Conservation (phyloP, 2,329 filamentous ascomycete genomes). For the Arthroderma uncinatum region DNA sequence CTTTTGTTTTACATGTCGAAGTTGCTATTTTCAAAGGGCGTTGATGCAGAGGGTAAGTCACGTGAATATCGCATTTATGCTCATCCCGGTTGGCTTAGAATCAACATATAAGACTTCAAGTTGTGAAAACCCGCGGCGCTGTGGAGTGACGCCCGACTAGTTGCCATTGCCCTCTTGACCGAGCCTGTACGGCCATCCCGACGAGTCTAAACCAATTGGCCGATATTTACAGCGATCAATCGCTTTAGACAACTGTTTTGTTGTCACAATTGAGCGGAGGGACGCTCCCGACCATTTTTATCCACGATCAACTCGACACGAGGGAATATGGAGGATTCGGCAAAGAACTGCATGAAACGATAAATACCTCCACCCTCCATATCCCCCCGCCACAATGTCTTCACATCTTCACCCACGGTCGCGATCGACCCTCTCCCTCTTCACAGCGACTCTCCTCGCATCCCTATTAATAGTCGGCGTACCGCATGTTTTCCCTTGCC, state of each 20-base stretch:
- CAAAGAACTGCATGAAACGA: neutral
- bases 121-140: neutral
- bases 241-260: neutral
- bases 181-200: neutral
- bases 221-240: neutral
- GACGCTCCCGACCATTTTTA: neutral
- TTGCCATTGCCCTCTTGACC: neutral
- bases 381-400: conserved; percentile 47
- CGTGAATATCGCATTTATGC: neutral
- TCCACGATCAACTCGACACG: neutral
- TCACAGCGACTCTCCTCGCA: conserved; percentile 79
- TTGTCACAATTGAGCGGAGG: neutral
- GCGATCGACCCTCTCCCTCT: conserved; percentile 83
- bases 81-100: neutral
- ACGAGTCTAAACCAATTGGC: neutral
- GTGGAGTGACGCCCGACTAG: neutral
- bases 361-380: neutral
- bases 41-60: neutral
- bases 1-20: neutral
- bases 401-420: conserved; percentile 85
- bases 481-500: conserved; percentile 84
- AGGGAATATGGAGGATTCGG: conserved; percentile 2
- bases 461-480: conserved; percentile 87
- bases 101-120: neutral
- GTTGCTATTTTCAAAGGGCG: neutral